These are phyloP conservation scores for Pythium angustatum DNA, from an alignment of 352 stramenopile species.

Conservation along the genomic window DNA sequence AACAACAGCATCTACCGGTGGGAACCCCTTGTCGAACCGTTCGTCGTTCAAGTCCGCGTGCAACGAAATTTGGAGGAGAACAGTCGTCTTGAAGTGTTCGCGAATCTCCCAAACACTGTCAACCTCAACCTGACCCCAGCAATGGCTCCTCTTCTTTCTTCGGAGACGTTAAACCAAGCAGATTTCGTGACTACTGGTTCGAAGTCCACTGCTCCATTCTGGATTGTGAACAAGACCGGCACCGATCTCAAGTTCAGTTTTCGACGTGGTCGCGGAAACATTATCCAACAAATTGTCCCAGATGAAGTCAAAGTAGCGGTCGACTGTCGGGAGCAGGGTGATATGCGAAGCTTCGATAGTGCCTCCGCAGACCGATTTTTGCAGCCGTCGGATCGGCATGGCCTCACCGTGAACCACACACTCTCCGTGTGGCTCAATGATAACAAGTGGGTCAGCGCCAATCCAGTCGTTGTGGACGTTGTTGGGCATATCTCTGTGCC, in stretches of 20 bases:
- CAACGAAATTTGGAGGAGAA: conserved; percentile 71
- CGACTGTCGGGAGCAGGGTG: conserved; percentile 82
- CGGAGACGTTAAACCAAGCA: conserved; percentile 74
- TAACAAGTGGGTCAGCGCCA: conserved; percentile 87
- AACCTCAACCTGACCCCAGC: conserved; percentile 89
- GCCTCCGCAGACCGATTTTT: conserved; percentile 77
- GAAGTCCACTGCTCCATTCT: conserved; percentile 88
- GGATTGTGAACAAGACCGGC: conserved; percentile 87
- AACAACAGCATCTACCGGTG: conserved; percentile 92
- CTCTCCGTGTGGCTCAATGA: conserved; percentile 85
- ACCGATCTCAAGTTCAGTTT: conserved; percentile 87
- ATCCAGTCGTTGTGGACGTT: conserved; percentile 86
- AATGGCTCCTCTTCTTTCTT: conserved; percentile 84
- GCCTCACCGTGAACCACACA: conserved; percentile 84
- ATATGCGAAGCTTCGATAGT: conserved; percentile 88
- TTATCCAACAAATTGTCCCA: conserved; percentile 76
- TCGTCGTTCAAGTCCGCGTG: conserved; percentile 75
- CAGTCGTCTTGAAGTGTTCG: conserved; percentile 75
- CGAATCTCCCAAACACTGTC: conserved; percentile 80
- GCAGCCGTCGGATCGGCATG: conserved; percentile 65
- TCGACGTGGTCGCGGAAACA: conserved; percentile 68
- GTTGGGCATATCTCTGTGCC: conserved; percentile 85
- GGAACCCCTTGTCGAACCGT: conserved; percentile 85
- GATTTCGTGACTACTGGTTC: conserved; percentile 87
- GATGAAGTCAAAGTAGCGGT: conserved; percentile 75